phyloP scores from a whole-genome alignment of 768 basidiomycete species.

The Hemileccinum impolitum region DNA sequence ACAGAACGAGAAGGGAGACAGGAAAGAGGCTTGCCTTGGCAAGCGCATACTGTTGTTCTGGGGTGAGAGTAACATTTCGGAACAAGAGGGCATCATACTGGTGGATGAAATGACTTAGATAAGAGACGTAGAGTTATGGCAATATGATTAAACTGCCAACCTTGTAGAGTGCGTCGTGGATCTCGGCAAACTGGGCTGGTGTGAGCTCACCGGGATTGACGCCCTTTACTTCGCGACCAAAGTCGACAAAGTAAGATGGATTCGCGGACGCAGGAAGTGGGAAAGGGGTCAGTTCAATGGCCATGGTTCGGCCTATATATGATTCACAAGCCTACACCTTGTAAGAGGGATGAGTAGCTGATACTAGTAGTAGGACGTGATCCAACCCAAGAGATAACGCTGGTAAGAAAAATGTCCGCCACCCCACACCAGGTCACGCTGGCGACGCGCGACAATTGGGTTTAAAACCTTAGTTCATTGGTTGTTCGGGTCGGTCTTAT shows the following conservation, averaged over 20 bases:
- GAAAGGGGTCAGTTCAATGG: conserved; percentile 62
- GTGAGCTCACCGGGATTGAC: conserved; percentile 62
- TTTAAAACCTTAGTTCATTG: too few species aligned
- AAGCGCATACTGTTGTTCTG: conserved; percentile 80
- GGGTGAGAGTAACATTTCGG: conserved; percentile 61
- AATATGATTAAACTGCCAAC: conserved; percentile 32
- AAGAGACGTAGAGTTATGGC: neutral
- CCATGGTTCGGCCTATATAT: conserved; percentile 40
- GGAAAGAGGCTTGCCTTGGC: conserved; percentile 57
- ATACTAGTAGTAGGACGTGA: too few species aligned
- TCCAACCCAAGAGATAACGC: too few species aligned
- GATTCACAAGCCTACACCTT: too few species aligned
- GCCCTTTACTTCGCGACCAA: conserved; percentile 76
- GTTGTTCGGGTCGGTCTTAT: too few species aligned
- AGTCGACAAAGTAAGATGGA: conserved; percentile 58
- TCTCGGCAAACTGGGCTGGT: conserved; percentile 59
- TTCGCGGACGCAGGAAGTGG: conserved; percentile 72
- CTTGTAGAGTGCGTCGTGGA: conserved; percentile 74
- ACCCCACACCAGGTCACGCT: too few species aligned
- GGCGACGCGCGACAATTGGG: too few species aligned
- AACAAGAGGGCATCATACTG: conserved; percentile 77
- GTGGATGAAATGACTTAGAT: neutral
- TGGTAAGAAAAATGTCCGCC: too few species aligned
- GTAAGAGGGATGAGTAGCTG: too few species aligned
- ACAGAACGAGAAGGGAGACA: neutral